Base-by-base conservation (phyloP, 768 basidiomycete species). In the Hemileccinum rubropunctum region DNA sequence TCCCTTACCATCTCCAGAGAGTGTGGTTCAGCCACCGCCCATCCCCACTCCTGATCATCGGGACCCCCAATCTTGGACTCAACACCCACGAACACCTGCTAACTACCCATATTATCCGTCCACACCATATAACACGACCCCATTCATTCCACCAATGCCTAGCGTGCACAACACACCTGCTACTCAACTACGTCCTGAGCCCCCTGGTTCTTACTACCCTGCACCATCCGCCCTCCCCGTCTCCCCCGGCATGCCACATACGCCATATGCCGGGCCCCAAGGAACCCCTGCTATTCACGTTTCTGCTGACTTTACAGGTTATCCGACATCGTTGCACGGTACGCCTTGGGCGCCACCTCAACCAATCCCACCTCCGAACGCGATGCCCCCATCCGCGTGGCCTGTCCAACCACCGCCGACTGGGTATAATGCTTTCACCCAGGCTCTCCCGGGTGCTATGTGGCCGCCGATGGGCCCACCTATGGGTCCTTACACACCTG, bases 21-120 rank as follows among this genome's bases (percentile, higher is more conserved):
- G 48, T 52, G 49, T 40, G 56, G 68, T 51, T 12, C 69, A 64
- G 15, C 71, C 73, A 28, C 73, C 73, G 4, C 57, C 61, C n/a
- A 56, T 73, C 28, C 73, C 72, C 28, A 40, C 64, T 4, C 58
- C 59, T 3, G 61, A 63, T 39, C 58, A 57, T 21, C 57, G 56
- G 43, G 67, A 62, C 14, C 57, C 57, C 36, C 69, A 68, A 1
- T 42, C 59, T 21, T 76, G 75, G 75, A 58, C 68, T 32, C 57
- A 67, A 27, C 56, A 63, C 7, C 64, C 69, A 17, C 70, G 69
- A 48, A 55, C 59, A 2, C 63, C 71, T 0, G 67, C 63, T 48
- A 60, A 61, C 39, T 76, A 73, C 47, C 73, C 75, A 10, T 63
- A 61, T 32, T 76, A 75, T 47, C 70, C 72, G 1, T 49, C 54